Conservation (phyloP, 495 filamentous ascomycete genomes). For the Glarea lozoyensis region DNA sequence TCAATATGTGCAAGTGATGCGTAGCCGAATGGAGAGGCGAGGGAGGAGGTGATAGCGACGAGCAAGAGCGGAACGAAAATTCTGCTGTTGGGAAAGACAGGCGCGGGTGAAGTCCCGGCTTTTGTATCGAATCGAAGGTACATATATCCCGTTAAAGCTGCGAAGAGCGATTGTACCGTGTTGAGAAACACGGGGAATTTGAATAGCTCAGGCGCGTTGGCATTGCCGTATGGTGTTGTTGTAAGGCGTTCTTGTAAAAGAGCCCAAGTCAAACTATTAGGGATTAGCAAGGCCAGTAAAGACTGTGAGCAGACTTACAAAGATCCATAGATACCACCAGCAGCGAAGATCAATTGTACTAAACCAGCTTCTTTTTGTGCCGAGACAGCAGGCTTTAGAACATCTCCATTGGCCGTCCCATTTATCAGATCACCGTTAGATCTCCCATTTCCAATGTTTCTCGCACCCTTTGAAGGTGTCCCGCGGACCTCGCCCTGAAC, state of each 20-base stretch:
- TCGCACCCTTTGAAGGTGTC: conserved; percentile 14
- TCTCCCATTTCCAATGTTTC: conserved; percentile 21
- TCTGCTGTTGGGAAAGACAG: conserved; percentile 64
- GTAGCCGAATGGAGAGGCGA: conserved; percentile 92
- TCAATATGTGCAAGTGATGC: conserved; percentile 89
- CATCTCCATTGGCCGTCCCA: conserved; percentile 28
- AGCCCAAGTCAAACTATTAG: conserved; percentile 80
- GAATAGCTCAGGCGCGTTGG: conserved; percentile 58
- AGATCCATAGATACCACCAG: conserved; percentile 87
- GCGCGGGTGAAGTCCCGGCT: conserved; percentile 33
- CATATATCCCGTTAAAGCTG: conserved; percentile 65
- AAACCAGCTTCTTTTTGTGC: conserved; percentile 41
- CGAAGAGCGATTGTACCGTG: conserved; percentile 90
- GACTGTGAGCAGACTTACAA: conserved; percentile 68
- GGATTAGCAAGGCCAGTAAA: background rate
- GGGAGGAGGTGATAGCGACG: conserved; percentile 76
- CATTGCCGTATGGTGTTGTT: conserved; percentile 74
- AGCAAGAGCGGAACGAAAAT: conserved; percentile 76
- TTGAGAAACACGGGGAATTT: conserved; percentile 91
- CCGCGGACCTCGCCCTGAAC: conserved; percentile 26
- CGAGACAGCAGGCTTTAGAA: conserved; percentile 16
- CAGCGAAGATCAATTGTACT: conserved; percentile 72
- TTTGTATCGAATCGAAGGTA: conserved; percentile 70
- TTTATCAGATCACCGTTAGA: conserved; percentile 29
- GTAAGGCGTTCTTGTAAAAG: conserved; percentile 96